phyloP scores from a whole-genome alignment of 768 basidiomycete genomes.

The Suillus spraguei region DNA sequence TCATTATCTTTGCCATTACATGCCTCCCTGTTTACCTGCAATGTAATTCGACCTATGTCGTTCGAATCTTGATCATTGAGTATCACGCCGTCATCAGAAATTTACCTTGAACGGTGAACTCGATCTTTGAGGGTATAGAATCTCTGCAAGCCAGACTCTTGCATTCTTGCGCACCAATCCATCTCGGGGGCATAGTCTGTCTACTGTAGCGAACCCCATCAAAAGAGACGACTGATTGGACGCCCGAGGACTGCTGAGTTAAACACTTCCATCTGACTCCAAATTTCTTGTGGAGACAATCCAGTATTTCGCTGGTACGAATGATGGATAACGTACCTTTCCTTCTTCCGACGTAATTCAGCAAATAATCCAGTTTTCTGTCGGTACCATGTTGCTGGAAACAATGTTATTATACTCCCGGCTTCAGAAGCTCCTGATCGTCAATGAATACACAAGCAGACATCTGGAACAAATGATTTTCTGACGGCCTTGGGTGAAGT shows the following conservation, averaged over 20 bases:
- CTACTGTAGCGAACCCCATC: constrained; percentile 9
- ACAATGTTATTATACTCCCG: too few relatives aligned
- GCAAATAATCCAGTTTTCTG: constrained; percentile 3
- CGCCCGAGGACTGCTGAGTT: neutral
- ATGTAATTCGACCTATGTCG: constrained; percentile 16
- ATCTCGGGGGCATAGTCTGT: rapidly evolving
- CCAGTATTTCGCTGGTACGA: neutral
- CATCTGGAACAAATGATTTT: too few relatives aligned
- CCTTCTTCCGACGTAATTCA: constrained; percentile 23
- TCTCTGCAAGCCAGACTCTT: neutral
- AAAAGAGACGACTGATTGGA: neutral
- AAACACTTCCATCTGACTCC: constrained; percentile 17
- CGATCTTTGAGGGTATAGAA: constrained; percentile 18
- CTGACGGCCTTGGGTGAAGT: too few relatives aligned
- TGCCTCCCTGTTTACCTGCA: constrained; percentile 11
- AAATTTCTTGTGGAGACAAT: constrained; percentile 12
- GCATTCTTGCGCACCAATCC: neutral
- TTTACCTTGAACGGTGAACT: constrained; percentile 17
- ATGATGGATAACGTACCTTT: constrained; percentile 17
- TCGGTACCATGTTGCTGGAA: too few relatives aligned
- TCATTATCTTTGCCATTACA: neutral
- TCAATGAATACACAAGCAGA: too few relatives aligned
- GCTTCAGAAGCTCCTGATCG: too few relatives aligned
- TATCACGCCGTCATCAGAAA: constrained; percentile 22
- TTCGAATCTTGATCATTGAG: constrained; percentile 13